Conservation (phyloP, 129 eudicot genomes). For the Centella asiatica region DNA sequence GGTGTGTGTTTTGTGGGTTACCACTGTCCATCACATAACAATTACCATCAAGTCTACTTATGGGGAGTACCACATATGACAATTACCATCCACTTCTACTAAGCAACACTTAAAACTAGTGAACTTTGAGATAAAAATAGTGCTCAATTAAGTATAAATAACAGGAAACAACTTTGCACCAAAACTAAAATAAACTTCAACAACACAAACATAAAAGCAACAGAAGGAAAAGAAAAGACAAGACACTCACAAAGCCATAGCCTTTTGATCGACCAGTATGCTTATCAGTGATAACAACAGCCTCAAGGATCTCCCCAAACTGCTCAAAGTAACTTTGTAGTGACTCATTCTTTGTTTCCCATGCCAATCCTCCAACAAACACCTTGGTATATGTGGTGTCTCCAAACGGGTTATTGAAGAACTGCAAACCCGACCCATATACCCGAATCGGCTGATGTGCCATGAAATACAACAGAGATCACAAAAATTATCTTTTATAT, state of each 20-base stretch:
- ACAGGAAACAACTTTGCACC: not conserved
- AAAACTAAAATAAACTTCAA: too few relatives aligned
- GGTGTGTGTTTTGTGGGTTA: too few relatives aligned
- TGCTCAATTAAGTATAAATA: not conserved
- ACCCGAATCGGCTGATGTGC: conserved; percentile 5
- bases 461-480: not conserved
- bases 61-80: too few relatives aligned
- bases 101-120: too few relatives aligned
- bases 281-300: conserved; percentile 52
- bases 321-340: conserved; percentile 34
- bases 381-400: conserved; percentile 47
- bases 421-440: conserved; percentile 9
- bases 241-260: conserved; percentile 43
- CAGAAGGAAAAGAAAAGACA: not conserved
- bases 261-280: conserved; percentile 49
- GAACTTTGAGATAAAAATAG: too few relatives aligned
- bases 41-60: too few relatives aligned
- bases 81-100: too few relatives aligned
- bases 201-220: not conserved
- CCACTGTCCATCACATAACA: too few relatives aligned
- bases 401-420: conserved; percentile 10
- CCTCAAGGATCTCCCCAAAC: conserved; percentile 48
- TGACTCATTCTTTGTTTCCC: conserved; percentile 54
- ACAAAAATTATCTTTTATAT: not conserved
- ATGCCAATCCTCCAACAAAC: conserved; percentile 58